Percentiles rank a stretch among this genome's conserved stretches.
Evolutionary conservation across 2,329 filamentous ascomycete genomes (phyloP).

Genomic region (Emmonsiellopsis sp.): DNA sequence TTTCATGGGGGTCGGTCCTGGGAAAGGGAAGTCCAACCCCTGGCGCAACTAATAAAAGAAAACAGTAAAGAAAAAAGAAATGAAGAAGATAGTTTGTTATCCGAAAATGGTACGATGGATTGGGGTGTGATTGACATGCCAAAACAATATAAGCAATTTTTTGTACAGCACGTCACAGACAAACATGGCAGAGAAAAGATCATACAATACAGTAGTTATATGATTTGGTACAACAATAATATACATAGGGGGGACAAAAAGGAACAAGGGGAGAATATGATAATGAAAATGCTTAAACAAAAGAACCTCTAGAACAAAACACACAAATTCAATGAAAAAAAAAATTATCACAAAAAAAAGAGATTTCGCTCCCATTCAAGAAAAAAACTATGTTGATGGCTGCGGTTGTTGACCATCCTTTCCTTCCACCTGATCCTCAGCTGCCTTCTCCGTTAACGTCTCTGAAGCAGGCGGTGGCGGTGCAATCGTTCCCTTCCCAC

Average conservation of each 20-base stretch:
- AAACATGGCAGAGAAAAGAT: no score
- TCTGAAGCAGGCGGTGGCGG: slow-evolving; percentile 12
- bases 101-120: no score
- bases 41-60: no score
- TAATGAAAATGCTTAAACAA: slow-evolving; percentile 5
- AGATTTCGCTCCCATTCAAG: background rate
- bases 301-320: background rate
- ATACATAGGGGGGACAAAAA: slow-evolving; percentile 10
- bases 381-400: background rate
- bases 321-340: background rate
- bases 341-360: background rate
- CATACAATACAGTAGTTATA: no score
- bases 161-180: no score
- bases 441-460: background rate
- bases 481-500: slow-evolving; percentile 24
- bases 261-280: slow-evolving; percentile 8
- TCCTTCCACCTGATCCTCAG: background rate
- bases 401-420: background rate
- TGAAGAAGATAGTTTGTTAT: no score
- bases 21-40: no score
- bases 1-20: no score
- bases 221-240: no score
- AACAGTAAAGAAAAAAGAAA: no score
- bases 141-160: no score
- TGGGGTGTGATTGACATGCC: no score